Evolutionary conservation across 139 green algal species (phyloP).

Genomic region (Chlorella sp.): DNA sequence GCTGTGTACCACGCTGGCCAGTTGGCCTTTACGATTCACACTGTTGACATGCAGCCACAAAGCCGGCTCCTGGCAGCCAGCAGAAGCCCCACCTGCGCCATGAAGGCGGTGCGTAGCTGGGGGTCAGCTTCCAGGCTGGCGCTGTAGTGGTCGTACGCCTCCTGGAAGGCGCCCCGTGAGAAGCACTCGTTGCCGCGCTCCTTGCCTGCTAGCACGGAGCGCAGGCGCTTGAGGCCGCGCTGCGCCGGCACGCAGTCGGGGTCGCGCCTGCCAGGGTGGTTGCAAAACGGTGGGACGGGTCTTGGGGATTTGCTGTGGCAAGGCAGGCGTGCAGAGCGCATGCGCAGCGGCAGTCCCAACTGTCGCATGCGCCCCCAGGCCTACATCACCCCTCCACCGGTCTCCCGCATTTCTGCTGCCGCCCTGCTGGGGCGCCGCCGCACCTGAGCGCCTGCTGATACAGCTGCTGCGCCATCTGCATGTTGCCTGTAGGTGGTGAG

Average conservation of each 20-base stretch:
- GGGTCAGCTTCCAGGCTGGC: slow-evolving; percentile 42
- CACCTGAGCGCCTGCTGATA: slow-evolving; percentile 18
- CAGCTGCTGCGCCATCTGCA: slow-evolving; percentile 43
- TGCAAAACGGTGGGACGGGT: too few relatives aligned
- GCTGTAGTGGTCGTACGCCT: slow-evolving; percentile 52
- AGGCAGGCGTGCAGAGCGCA: too few relatives aligned
- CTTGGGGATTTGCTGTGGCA: too few relatives aligned
- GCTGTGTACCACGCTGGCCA: too few relatives aligned
- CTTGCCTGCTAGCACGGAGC: slow-evolving; percentile 41
- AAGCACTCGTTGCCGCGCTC: slow-evolving; percentile 56
- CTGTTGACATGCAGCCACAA: too few relatives aligned
- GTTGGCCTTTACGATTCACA: too few relatives aligned
- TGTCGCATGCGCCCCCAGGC: too few relatives aligned
- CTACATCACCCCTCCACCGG: too few relatives aligned
- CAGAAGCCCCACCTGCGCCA: slow-evolving; percentile 39
- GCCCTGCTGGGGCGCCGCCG: neutral
- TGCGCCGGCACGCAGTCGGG: slow-evolving; percentile 36
- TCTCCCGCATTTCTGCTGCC: too few relatives aligned
- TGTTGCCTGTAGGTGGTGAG: slow-evolving; percentile 36
- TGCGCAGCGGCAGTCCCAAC: too few relatives aligned
- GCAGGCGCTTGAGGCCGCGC: slow-evolving; percentile 46
- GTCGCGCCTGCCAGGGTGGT: slow-evolving; percentile 32
- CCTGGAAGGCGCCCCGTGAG: slow-evolving; percentile 32
- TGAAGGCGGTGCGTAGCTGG: slow-evolving; percentile 36
- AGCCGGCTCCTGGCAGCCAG: neutral